These are phyloP conservation scores for Terana coerulea DNA, from an alignment of 768 basidiomycete species.

Conservation along the genomic window DNA sequence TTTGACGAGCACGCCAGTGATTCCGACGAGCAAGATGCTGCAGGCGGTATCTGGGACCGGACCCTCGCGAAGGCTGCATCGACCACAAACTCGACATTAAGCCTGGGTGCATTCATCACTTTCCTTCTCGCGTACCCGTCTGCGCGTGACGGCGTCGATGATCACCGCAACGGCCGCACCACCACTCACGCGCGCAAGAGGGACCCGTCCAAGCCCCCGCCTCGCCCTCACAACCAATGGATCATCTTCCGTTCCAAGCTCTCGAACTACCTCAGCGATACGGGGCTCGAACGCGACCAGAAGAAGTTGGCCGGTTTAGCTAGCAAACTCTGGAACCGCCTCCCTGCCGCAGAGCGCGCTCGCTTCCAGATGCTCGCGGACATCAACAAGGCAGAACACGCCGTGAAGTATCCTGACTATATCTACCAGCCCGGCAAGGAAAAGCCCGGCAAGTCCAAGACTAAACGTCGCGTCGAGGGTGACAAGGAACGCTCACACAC, in stretches of 20 bases:
- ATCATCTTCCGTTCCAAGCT: constrained; percentile 76
- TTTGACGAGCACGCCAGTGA: constrained; percentile 17
- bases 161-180: constrained; percentile 17
- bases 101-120: constrained; percentile 1
- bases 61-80: not conserved
- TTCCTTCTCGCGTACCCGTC: constrained; percentile 2
- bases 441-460: constrained; percentile 35
- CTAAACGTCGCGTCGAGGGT: constrained; percentile 25
- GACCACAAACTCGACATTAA: not conserved
- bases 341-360: constrained; percentile 42
- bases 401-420: constrained; percentile 52
- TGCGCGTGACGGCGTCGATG: constrained; percentile 4
- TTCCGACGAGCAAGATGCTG: not conserved
- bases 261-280: constrained; percentile 48
- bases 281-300: constrained; percentile 60
- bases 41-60: no score
- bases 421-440: constrained; percentile 47
- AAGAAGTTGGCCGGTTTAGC: constrained; percentile 70
- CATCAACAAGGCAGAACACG: constrained; percentile 44
- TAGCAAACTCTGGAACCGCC: constrained; percentile 62
- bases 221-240: constrained; percentile 83
- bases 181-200: constrained; percentile 24
- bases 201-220: constrained; percentile 63
- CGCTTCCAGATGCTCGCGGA: constrained; percentile 46
- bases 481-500: constrained; percentile 38